These are phyloP conservation scores for thale cress (Arabidopsis thaliana) DNA, from an alignment of 345 rosid genomes.

Conservation along the genomic window TAIR10.1 NC_003074.8:6761501-6762000, in stretches of 20 bases:
- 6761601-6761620: slow-evolving; percentile 5
- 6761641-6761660: slow-evolving; percentile 17
- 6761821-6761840: not conserved
- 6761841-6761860: not conserved
- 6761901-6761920: slow-evolving; percentile 20
- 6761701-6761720: slow-evolving; percentile 49
- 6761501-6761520: slow-evolving; percentile 34
- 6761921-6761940: slow-evolving; percentile 30
- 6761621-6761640: slow-evolving; percentile 31
- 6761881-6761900: slow-evolving; percentile 14
- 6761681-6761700: slow-evolving; percentile 29
- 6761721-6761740: slow-evolving; percentile 42
- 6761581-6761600: not conserved
- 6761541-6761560: not conserved
- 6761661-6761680: slow-evolving; percentile 17
- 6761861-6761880: not conserved
- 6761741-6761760: not conserved
- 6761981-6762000: slow-evolving; percentile 27
- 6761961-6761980: slow-evolving; percentile 29
- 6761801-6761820: not conserved
- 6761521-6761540: slow-evolving; percentile 23
- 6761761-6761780: slow-evolving; percentile 20
- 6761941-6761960: slow-evolving; percentile 40
- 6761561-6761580: not conserved
- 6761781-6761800: not conserved